Percentiles rank a stretch among this genome's conserved stretches.
phyloP scores from a whole-genome alignment of 352 stramenopile genomes.

The Pythium insidiosum region DNA sequence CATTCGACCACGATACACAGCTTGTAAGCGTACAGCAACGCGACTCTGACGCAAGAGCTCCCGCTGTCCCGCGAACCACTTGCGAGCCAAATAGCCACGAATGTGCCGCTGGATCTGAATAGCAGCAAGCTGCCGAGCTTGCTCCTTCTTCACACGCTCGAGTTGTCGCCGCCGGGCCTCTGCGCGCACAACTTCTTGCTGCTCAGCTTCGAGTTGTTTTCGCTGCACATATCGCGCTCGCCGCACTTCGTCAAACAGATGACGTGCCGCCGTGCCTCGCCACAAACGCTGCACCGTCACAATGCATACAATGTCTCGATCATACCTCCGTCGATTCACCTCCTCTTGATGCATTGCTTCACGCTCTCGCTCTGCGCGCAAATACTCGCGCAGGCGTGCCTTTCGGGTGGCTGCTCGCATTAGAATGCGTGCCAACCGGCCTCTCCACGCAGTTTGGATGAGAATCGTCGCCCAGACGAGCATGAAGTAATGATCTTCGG shows the following conservation, averaged over 20 bases:
- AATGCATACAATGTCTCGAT: slow-evolving; percentile 47
- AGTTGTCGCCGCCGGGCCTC: slow-evolving; percentile 37
- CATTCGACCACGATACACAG: slow-evolving; percentile 64
- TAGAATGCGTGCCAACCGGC: slow-evolving; percentile 39
- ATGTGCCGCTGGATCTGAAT: slow-evolving; percentile 66
- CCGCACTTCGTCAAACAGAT: slow-evolving; percentile 53
- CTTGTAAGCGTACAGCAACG: slow-evolving; percentile 45
- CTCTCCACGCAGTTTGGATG: slow-evolving; percentile 67
- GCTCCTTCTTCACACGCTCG: slow-evolving; percentile 40
- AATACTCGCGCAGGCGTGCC: slow-evolving; percentile 52
- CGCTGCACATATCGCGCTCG: slow-evolving; percentile 40
- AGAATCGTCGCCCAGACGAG: slow-evolving; percentile 53
- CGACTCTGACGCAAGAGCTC: slow-evolving; percentile 42
- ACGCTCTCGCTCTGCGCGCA: slow-evolving; percentile 53
- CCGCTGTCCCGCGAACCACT: slow-evolving; percentile 49
- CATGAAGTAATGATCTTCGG: slow-evolving; percentile 57
- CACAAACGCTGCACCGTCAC: slow-evolving; percentile 63
- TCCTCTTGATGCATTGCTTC: slow-evolving; percentile 52
- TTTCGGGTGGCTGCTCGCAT: slow-evolving; percentile 45
- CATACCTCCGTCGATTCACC: slow-evolving; percentile 23
- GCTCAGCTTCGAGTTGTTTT: slow-evolving; percentile 60
- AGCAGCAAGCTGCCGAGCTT: slow-evolving; percentile 33
- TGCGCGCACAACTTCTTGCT: slow-evolving; percentile 53
- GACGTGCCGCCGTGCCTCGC: slow-evolving; percentile 54
- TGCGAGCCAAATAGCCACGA: slow-evolving; percentile 40